Evolutionary conservation across 257 asterid species (phyloP).

Genomic region (Fraxinus anomala): DNA sequence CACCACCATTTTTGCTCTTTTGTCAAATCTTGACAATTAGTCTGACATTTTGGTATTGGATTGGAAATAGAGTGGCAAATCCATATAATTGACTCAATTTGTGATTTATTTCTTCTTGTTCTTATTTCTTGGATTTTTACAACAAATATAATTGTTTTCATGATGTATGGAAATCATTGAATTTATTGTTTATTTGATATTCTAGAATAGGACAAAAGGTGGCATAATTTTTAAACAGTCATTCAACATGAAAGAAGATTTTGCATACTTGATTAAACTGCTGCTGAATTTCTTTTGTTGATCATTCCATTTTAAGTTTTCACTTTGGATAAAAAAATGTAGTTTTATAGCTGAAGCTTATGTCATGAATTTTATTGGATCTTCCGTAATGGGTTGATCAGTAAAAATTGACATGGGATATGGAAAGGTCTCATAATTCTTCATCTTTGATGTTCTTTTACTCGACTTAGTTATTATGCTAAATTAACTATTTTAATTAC

Average conservation of each 20-base stretch:
- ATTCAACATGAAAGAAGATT: background rate
- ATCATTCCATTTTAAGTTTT: background rate
- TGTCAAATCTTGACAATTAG: background rate
- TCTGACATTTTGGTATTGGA: background rate
- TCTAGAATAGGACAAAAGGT: background rate
- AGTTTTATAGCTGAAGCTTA: background rate
- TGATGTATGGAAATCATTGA: background rate
- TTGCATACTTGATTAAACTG: background rate
- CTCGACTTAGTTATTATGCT: background rate
- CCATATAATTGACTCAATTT: background rate
- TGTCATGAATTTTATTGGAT: background rate
- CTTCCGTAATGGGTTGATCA: background rate
- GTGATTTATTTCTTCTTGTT: background rate
- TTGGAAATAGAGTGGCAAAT: background rate
- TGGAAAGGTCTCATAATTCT: background rate
- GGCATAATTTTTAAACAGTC: background rate
- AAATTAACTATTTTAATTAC: background rate
- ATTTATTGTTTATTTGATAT: background rate
- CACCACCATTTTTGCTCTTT: background rate
- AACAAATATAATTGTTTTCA: background rate
- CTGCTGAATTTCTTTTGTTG: background rate
- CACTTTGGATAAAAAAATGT: background rate
- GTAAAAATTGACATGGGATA: background rate
- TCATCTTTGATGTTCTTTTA: constrained; percentile 2
- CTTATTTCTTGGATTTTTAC: background rate